Conservation (phyloP, 805 yeast species). For the Saturnispora silvae region DNA sequence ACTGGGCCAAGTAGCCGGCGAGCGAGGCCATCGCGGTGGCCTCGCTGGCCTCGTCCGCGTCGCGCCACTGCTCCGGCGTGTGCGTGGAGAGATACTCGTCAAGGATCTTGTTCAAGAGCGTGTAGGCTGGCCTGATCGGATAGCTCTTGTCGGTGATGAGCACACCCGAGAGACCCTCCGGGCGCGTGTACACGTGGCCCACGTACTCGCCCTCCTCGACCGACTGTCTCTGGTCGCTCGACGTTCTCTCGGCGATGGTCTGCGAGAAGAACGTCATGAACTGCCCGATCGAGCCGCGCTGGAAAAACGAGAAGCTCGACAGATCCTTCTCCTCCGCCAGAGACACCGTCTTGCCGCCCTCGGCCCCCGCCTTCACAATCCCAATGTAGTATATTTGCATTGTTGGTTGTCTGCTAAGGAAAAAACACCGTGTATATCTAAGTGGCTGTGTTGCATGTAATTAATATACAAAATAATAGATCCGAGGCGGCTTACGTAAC, state of each 20-base stretch:
- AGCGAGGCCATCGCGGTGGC: constrained; percentile 47
- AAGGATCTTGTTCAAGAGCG: constrained; percentile 77
- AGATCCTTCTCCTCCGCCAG: constrained; percentile 74
- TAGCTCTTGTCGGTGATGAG: constrained; percentile 89
- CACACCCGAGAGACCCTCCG: constrained; percentile 88
- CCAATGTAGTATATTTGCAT: constrained; percentile 95
- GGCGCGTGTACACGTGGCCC: constrained; percentile 84
- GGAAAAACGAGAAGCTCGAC: constrained; percentile 81
- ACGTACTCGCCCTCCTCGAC: constrained; percentile 86
- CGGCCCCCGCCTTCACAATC: constrained; percentile 47
- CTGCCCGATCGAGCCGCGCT: constrained; percentile 63
- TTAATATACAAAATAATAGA: too few species aligned
- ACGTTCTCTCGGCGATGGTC: constrained; percentile 83
- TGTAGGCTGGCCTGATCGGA: constrained; percentile 94
- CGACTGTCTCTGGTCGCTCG: constrained; percentile 83
- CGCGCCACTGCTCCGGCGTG: constrained; percentile 63
- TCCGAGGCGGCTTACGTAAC: too few species aligned
- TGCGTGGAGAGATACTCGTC: constrained; percentile 84
- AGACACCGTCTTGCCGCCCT: constrained; percentile 53
- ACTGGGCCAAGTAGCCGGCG: constrained; percentile 62
- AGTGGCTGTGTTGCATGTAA: too few species aligned
- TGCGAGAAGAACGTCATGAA: constrained; percentile 91
- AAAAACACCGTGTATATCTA: too few species aligned
- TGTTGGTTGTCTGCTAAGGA: neutral
- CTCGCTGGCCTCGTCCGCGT: constrained; percentile 34